Evolutionary conservation across 1,284 basidiomycete species (phyloP), one percentile per base, ranked within the genome.

Genomic region (Melampsora americana): DNA sequence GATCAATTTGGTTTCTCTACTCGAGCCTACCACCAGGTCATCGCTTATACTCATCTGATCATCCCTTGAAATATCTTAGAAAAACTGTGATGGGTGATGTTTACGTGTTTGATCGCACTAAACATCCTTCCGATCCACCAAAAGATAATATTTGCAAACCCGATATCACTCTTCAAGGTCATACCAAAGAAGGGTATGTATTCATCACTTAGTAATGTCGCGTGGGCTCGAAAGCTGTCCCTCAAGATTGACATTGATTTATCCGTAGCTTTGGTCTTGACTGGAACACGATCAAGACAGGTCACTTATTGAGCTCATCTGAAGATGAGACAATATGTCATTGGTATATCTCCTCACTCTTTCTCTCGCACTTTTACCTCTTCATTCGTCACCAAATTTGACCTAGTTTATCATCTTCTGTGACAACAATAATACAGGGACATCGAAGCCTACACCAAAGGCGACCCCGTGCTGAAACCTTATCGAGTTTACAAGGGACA

Each of bases 241-340:
- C 23, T 53, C 50, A 53, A 18, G 14, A 56, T 70, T 71, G 73
- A 61, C n/a, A 26, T 65, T 66, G 44, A 66, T 64, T 67, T 50
- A 20, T 66, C 61, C 46, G 60, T 80, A 94, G 93, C 1, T 99
- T 94, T 81, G 95, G 96, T 1, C 84, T 99, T 64, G 89, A 91
- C 20, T 99, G 95, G 95, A 96, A 88, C 84, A 90, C 92, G 3
- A 84, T 86, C 78, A 92, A 89, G 82, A 80, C 86, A 69, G 96
- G 96, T 0, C 89, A 96, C 83, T 86, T 99, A 23, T 85, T 99
- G 26, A 93, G 92, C 80, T 92, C 93, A 20, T 95, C 92, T 5
- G 95, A 99, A 83, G 95, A 99, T 83, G 92, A 90, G 85, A 97
- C 95, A 0, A 89, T 99, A 42, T 97, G 94, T 80, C 89, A 95